These are phyloP conservation scores for Diaporthe destruens DNA, from an alignment of 2,329 filamentous ascomycete genomes.

Conservation along the genomic window DNA sequence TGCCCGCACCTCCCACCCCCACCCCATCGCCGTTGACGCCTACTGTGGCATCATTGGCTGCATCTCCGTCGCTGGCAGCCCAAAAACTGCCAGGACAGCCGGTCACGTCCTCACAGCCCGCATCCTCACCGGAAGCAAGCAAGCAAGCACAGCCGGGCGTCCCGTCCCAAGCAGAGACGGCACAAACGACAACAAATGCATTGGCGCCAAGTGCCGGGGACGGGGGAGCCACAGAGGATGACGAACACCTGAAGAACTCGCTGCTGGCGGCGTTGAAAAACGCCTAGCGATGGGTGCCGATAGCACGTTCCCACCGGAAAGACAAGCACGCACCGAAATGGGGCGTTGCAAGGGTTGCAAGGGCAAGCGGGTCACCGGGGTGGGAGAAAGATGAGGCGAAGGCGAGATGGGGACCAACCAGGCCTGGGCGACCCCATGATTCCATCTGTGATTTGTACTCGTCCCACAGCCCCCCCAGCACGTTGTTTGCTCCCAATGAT, in stretches of 20 bases:
- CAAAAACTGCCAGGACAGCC: constrained; percentile 35
- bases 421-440: constrained; percentile 3
- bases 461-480: constrained; percentile 9
- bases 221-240: constrained; percentile 11
- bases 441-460: constrained; percentile 5
- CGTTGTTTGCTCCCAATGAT: constrained; percentile 37
- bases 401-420: constrained; percentile 24
- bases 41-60: constrained; percentile 34
- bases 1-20: constrained; percentile 32
- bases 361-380: constrained; percentile 26
- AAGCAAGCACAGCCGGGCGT: constrained; percentile 36
- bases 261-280: constrained; percentile 34
- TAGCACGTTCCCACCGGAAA: too few relatives aligned
- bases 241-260: constrained; percentile 30
- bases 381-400: not conserved
- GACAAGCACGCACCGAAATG: not conserved
- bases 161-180: constrained; percentile 37
- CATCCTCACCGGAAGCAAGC: constrained; percentile 39
- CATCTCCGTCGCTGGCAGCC: constrained; percentile 26
- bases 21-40: constrained; percentile 6
- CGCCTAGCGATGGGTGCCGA: constrained; percentile 1
- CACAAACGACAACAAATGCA: constrained; percentile 16
- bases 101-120: constrained; percentile 16
- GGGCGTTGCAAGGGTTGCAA: constrained; percentile 29
- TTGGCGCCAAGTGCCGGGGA: constrained; percentile 3